phyloP scores from a whole-genome alignment of 2,329 filamentous ascomycete species.

The Helicocarpus griseus region DNA sequence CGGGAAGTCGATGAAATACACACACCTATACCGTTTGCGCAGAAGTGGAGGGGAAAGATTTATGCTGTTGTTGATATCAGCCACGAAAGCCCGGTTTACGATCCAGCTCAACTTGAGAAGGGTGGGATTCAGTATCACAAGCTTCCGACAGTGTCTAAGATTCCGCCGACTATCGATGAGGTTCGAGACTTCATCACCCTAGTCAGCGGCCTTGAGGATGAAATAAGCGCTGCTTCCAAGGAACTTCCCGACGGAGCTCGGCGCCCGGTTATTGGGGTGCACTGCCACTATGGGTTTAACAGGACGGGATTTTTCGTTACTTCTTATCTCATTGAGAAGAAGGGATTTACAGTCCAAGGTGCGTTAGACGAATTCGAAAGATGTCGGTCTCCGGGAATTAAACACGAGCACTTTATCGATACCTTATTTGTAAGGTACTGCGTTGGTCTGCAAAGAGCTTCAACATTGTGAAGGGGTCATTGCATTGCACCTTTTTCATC shows the following conservation, averaged over 20 bases:
- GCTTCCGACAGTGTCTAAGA: conserved; percentile 84
- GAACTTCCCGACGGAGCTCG: conserved; percentile 15
- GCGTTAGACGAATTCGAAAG: conserved; percentile 70
- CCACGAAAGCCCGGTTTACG: conserved; percentile 83
- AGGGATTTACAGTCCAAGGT: conserved; percentile 60
- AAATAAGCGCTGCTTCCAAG: conserved; percentile 41
- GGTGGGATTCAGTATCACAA: conserved; percentile 68
- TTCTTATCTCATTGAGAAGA: conserved; percentile 78
- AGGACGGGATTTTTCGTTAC: conserved; percentile 85
- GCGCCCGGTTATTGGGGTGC: conserved; percentile 60
- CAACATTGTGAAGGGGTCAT: background rate
- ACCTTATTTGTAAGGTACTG: conserved; percentile 71
- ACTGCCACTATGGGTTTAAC: conserved; percentile 96
- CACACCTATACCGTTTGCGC: conserved; percentile 62
- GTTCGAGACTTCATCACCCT: conserved; percentile 50
- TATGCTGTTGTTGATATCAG: conserved; percentile 81
- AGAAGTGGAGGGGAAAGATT: conserved; percentile 56
- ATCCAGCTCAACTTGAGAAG: conserved; percentile 59
- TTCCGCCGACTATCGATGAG: conserved; percentile 61
- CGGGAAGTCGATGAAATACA: conserved; percentile 80
- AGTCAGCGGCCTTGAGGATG: conserved; percentile 50
- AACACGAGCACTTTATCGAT: conserved; percentile 82
- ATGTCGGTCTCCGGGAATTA: conserved; percentile 70
- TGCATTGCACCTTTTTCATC: no score
- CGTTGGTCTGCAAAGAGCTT: conserved; percentile 32